Base-by-base conservation (phyloP, 2,329 filamentous ascomycete species). In the Cytospora schulzeri region DNA sequence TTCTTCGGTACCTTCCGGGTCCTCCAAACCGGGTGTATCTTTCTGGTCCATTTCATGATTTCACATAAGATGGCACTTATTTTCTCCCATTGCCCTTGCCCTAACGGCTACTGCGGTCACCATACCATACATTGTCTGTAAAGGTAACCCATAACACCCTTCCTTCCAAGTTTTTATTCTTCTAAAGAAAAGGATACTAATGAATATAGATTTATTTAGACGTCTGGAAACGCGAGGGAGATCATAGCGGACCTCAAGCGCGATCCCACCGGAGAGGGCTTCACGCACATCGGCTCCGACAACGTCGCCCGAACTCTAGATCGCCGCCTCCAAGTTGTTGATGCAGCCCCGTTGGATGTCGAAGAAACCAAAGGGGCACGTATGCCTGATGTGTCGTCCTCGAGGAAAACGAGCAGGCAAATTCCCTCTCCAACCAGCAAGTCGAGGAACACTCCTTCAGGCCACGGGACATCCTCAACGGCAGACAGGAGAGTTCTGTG, bases 401-500 rank as follows among this genome's bases (percentile, higher is more conserved):
- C 5, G 38, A 45, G 19, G 38, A 45, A 15, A 45, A 17, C 38
- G n/a, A 45, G 38, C 1, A n/a, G 38, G 38, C 38, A n/a, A 8
- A 1, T n/a, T 17, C 19, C 38, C 38, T 1, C 1, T 45, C 38
- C n/a, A 7, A n/a, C 19, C 38, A 45, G 38, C 19, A n/a, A n/a
- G 15, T n/a, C 17, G 17, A 45, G 19, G 3, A 4, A 7, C 17
- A 15, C 38, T 45, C 38, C 38, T 45, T 17, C 38, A 45, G 1
- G 38, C 38, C 38, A n/a, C 38, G 38, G 19, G 19, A n/a, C 17
- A 15, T n/a, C 6, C 17, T 45, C 38, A 17, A n/a, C 38, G 5
- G 38, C 38, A 57, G 41, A n/a, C 33, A 57, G 38, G 41, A 48
- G n/a, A 57, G 55, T 31, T 48, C 5, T 48, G 33, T 41, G 17